Evolutionary conservation across 768 basidiomycete genomes (phyloP).

Genomic region (Lactarius hengduanensis): DNA sequence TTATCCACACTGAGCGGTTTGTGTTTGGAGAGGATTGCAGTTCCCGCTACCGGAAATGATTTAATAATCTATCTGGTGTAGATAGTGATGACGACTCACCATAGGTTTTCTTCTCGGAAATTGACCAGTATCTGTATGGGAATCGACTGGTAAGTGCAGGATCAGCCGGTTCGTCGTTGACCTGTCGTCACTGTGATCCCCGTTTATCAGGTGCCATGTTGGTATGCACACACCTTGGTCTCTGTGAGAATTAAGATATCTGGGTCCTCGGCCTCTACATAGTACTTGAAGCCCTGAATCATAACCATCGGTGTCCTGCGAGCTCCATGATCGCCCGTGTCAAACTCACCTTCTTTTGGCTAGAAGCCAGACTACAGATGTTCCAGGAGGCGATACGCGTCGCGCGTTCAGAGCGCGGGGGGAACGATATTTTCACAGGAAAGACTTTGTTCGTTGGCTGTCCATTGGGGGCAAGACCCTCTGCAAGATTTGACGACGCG

Average conservation of each 20-base stretch:
- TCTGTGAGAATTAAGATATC: conserved; percentile 84
- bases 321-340: background rate
- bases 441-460: conserved; percentile 76
- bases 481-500: conserved; percentile 6
- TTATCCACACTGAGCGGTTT: conserved; percentile 65
- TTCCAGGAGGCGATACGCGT: conserved; percentile 73
- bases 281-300: conserved; percentile 70
- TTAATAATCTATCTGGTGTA: conserved; percentile 8
- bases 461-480: conserved; percentile 38
- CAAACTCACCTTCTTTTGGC: conserved; percentile 67
- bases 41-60: conserved; percentile 55
- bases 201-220: background rate
- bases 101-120: conserved; percentile 76
- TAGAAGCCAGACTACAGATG: conserved; percentile 71
- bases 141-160: conserved; percentile 55
- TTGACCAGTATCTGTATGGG: conserved; percentile 74
- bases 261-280: conserved; percentile 83
- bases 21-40: conserved; percentile 74
- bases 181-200: conserved; percentile 40
- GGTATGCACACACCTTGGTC: conserved; percentile 58
- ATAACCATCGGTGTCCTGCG: background rate
- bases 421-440: conserved; percentile 60
- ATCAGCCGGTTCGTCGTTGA: conserved; percentile 67
- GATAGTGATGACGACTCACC: conserved; percentile 41
- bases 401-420: conserved; percentile 46